These are phyloP conservation scores for Pezicula radicicola DNA, from an alignment of 2,329 filamentous ascomycete species.

Conservation along the genomic window DNA sequence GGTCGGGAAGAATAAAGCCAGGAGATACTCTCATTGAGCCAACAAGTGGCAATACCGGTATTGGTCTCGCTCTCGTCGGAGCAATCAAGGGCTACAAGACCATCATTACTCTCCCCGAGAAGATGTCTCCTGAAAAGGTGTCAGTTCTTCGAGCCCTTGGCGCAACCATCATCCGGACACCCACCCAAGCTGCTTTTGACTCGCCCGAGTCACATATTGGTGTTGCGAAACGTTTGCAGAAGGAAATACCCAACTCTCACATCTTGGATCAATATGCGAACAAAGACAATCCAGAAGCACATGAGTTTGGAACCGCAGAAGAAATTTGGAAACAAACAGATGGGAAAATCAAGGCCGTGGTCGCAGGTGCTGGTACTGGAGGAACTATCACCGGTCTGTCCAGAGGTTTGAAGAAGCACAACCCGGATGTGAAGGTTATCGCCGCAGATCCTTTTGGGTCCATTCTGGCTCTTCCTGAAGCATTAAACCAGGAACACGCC, in stretches of 20 bases:
- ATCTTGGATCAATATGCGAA: conserved; percentile 98
- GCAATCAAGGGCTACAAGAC: conserved; percentile 98
- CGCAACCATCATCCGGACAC: conserved; percentile 95
- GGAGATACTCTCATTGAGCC: conserved; percentile 97
- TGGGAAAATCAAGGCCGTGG: conserved; percentile 76
- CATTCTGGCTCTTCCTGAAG: conserved; percentile 78
- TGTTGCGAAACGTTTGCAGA: conserved; percentile 83
- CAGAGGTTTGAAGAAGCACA: conserved; percentile 83
- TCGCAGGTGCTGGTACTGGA: conserved; percentile 92
- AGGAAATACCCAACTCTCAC: conserved; percentile 95
- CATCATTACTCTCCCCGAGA: conserved; percentile 97
- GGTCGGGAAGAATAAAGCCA: conserved; percentile 88
- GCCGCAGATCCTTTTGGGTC: conserved; percentile 92
- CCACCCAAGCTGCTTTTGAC: conserved; percentile 93
- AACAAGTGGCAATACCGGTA: conserved; percentile 96
- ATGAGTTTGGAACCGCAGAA: conserved; percentile 91
- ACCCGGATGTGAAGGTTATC: conserved; percentile 78
- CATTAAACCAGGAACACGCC: conserved; percentile 73
- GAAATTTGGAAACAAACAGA: conserved; percentile 93
- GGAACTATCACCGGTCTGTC: conserved; percentile 93
- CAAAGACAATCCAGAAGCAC: conserved; percentile 84
- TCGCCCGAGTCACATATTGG: conserved; percentile 95
- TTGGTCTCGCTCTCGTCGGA: conserved; percentile 88
- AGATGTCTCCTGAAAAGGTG: conserved; percentile 99
- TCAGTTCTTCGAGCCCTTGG: conserved; percentile 90